Percentiles rank a stretch among this genome's conserved stretches.
Evolutionary conservation across 176 grass and related monocot species (phyloP).

Genomic region (Guadua angustifolia): DNA sequence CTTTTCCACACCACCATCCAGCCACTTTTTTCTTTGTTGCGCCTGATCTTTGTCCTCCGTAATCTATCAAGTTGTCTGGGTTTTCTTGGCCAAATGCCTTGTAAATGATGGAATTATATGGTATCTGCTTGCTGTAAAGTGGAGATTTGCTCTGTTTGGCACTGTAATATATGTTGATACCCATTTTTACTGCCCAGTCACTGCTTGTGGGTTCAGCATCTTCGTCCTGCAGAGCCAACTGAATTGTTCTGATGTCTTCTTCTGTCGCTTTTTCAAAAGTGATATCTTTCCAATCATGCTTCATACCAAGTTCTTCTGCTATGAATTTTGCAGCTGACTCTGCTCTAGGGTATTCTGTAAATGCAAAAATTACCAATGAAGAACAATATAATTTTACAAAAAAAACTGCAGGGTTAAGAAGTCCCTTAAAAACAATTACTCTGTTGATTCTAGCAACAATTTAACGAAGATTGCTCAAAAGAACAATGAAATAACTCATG

Average conservation of each 20-base stretch:
- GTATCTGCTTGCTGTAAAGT: slow-evolving; percentile 95
- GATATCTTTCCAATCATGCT: slow-evolving; percentile 80
- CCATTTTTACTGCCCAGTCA: slow-evolving; percentile 99
- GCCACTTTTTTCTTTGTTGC: slow-evolving; percentile 82
- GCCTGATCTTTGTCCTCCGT: slow-evolving; percentile 41
- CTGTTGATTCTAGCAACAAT: slow-evolving; percentile 18
- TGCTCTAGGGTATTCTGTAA: slow-evolving; percentile 88
- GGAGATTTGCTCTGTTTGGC: slow-evolving; percentile 95
- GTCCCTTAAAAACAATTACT: slow-evolving; percentile 3
- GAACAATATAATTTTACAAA: slow-evolving; percentile 34
- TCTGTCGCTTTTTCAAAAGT: slow-evolving; percentile 67
- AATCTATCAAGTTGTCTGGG: slow-evolving; percentile 47
- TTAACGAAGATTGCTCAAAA: slow-evolving; percentile 15
- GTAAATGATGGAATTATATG: slow-evolving; percentile 95
- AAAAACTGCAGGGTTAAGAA: slow-evolving; percentile 24
- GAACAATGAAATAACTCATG: neutral
- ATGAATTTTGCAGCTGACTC: slow-evolving; percentile 78
- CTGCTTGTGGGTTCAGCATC: slow-evolving; percentile 78
- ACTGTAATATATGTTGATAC: slow-evolving; percentile 96
- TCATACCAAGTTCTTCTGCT: slow-evolving; percentile 74
- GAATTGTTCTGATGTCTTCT: slow-evolving; percentile 65
- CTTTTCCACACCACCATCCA: slow-evolving; percentile 94
- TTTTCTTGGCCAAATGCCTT: slow-evolving; percentile 82
- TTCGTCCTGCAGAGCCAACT: slow-evolving; percentile 77
- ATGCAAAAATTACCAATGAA: slow-evolving; percentile 45